Percentiles rank a stretch among this genome's conserved stretches.
Conservation (phyloP, 208 protist genomes). For the Crithidia expoeki region DNA sequence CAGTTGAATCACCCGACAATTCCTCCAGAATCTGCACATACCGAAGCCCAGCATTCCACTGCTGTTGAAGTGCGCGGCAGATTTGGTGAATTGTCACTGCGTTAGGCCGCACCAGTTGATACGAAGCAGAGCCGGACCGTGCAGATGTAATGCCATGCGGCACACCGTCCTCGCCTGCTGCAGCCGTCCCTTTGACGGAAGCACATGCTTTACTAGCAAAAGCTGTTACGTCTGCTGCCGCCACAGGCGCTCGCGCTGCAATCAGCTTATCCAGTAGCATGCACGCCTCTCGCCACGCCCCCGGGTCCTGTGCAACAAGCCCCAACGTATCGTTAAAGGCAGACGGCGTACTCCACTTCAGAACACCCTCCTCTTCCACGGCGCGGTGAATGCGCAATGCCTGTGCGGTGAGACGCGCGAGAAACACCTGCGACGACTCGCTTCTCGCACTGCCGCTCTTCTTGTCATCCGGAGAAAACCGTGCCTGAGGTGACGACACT, state of each 20-base stretch:
- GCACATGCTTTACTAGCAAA: background rate
- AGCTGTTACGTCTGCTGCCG: background rate
- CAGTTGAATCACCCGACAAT: constrained; percentile 27
- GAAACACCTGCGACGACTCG: constrained; percentile 5
- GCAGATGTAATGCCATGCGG: background rate
- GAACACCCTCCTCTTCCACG: constrained; percentile 10
- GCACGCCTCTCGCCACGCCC: constrained; percentile 52
- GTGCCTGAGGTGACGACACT: too few species aligned
- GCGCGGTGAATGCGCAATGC: constrained; percentile 23
- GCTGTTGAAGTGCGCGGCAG: constrained; percentile 39
- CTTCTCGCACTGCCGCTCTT: background rate
- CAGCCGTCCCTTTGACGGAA: background rate
- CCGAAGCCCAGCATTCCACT: constrained; percentile 24
- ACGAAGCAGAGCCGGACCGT: background rate
- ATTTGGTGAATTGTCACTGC: constrained; percentile 67
- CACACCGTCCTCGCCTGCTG: background rate
- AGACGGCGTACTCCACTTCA: constrained; percentile 49
- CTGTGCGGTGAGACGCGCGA: constrained; percentile 23
- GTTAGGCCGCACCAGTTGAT: constrained; percentile 40
- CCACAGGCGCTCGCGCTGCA: background rate
- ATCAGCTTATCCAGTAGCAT: constrained; percentile 45
- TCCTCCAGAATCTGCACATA: constrained; percentile 44
- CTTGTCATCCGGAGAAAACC: background rate
- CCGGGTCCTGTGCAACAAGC: constrained; percentile 33
- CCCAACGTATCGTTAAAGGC: constrained; percentile 69